Percentiles rank a stretch among this genome's conserved stretches.
Conservation (phyloP, 176 grass and related monocot genomes). For the Zea mays region DNA sequence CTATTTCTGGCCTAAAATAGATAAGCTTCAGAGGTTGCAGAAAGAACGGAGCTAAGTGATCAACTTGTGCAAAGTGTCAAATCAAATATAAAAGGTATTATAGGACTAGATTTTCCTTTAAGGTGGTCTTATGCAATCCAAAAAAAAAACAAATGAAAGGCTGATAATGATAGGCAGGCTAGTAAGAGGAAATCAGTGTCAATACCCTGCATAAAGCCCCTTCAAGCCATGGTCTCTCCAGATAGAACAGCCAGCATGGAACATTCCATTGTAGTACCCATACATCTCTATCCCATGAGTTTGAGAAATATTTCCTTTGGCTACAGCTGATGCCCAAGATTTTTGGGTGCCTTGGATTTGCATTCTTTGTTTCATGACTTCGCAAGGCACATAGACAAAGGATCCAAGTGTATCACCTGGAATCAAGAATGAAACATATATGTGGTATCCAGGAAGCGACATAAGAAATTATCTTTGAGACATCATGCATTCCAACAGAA, state of each 20-base stretch:
- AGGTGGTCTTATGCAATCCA: not conserved
- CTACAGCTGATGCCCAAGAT: slow-evolving; percentile 57
- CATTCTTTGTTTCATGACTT: slow-evolving; percentile 97
- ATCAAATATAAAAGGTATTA: not conserved
- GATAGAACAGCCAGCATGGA: slow-evolving; percentile 89
- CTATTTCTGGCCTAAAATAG: not conserved
- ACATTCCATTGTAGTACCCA: slow-evolving; percentile 86
- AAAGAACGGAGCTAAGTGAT: not conserved
- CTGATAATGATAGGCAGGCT: slow-evolving; percentile 23
- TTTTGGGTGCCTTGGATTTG: slow-evolving; percentile 90
- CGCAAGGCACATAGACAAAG: slow-evolving; percentile 92
- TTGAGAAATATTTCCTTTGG: slow-evolving; percentile 61
- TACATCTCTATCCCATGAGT: slow-evolving; percentile 56
- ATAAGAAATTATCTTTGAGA: slow-evolving; percentile 21
- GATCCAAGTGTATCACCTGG: slow-evolving; percentile 97
- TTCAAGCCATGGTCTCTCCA: slow-evolving; percentile 75
- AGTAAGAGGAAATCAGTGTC: not conserved
- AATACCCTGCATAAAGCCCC: slow-evolving; percentile 93
- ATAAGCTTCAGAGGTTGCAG: not conserved
- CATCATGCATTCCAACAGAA: slow-evolving; percentile 25
- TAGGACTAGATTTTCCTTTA: slow-evolving; percentile 6
- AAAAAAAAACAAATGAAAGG: slow-evolving; percentile 12
- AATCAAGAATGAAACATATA: slow-evolving; percentile 34
- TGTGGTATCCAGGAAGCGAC: slow-evolving; percentile 16
- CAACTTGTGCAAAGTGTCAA: not conserved